Conservation (phyloP, 106 monocot genomes). For the Apostasia ramifera region DNA sequence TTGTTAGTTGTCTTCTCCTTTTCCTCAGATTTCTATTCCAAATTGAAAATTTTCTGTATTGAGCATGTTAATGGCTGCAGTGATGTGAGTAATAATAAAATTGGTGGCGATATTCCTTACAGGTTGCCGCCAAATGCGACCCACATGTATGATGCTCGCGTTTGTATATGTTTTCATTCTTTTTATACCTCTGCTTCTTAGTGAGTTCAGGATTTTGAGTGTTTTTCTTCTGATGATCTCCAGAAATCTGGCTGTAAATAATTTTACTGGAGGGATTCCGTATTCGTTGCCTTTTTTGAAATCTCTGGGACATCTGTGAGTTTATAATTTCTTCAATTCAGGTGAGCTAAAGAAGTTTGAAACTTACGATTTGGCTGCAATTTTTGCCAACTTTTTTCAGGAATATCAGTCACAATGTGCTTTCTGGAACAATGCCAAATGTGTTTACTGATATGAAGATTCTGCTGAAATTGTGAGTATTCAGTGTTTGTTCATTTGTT, state of each 20-base stretch:
- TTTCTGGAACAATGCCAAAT: constrained; percentile 47
- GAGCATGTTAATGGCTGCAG: constrained; percentile 13
- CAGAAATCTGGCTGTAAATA: constrained; percentile 48
- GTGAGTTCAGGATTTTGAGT: neutral
- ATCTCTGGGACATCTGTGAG: constrained; percentile 36
- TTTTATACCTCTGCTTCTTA: neutral
- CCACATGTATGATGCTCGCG: constrained; percentile 28
- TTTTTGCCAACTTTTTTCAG: constrained; percentile 13
- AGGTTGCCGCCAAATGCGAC: constrained; percentile 54
- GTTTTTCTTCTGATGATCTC: neutral
- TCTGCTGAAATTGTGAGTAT: constrained; percentile 43
- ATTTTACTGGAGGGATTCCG: constrained; percentile 32
- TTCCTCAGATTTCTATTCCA: neutral
- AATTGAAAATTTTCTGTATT: neutral
- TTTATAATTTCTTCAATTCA: neutral
- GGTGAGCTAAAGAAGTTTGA: too few species aligned
- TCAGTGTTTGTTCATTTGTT: neutral
- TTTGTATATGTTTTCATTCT: neutral
- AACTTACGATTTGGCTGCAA: neutral
- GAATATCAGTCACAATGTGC: constrained; percentile 56
- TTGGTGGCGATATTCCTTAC: constrained; percentile 56
- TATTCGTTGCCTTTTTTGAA: constrained; percentile 33
- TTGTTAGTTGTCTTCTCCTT: constrained; percentile 25
- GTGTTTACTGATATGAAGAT: constrained; percentile 42
- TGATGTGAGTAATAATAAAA: constrained; percentile 56